Percentiles rank a stretch among this genome's conserved stretches.
Evolutionary conservation across 225 moss, liverwort and hornwort genomes (phyloP).

Genomic region (Lunularia cruciata): DNA sequence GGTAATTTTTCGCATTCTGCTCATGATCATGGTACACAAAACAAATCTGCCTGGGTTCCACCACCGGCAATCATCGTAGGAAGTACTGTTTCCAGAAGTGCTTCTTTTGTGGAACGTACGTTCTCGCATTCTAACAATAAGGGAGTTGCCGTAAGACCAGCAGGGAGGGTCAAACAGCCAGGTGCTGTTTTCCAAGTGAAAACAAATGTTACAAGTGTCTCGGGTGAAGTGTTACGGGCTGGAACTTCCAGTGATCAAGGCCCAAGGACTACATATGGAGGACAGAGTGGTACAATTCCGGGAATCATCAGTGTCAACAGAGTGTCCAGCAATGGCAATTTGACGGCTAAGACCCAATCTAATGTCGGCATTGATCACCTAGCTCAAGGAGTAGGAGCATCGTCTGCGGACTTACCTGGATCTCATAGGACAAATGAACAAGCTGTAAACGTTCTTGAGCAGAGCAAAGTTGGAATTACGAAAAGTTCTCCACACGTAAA

Average conservation of each 20-base stretch:
- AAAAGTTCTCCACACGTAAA: constrained; percentile 4
- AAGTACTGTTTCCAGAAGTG: constrained; percentile 31
- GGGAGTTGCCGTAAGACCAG: constrained; percentile 26
- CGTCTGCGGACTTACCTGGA: constrained; percentile 15
- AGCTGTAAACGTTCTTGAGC: constrained; percentile 9
- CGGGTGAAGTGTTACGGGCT: constrained; percentile 23
- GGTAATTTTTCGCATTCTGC: constrained; percentile 24
- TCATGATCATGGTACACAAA: constrained; percentile 19
- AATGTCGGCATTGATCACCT: constrained; percentile 14
- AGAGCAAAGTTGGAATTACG: constrained; percentile 11
- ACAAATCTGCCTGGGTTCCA: constrained; percentile 32
- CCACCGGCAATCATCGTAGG: constrained; percentile 7
- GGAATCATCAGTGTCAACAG: constrained; percentile 19
- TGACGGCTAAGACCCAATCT: constrained; percentile 29
- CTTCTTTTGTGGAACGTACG: constrained; percentile 32
- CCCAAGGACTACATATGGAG: constrained; percentile 34
- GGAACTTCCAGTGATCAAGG: constrained; percentile 27
- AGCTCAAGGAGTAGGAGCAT: constrained; percentile 20
- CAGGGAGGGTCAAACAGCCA: constrained; percentile 31
- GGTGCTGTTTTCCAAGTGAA: constrained; percentile 28
- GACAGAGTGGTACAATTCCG: constrained; percentile 27
- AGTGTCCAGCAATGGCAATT: constrained; percentile 29
- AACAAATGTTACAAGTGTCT: neutral
- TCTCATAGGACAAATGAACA: constrained; percentile 24
- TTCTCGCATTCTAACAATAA: constrained; percentile 29